Percentiles rank a stretch among this genome's conserved stretches.
phyloP scores from a whole-genome alignment of 345 rosid genomes.

The Erucastrum elatum region DNA sequence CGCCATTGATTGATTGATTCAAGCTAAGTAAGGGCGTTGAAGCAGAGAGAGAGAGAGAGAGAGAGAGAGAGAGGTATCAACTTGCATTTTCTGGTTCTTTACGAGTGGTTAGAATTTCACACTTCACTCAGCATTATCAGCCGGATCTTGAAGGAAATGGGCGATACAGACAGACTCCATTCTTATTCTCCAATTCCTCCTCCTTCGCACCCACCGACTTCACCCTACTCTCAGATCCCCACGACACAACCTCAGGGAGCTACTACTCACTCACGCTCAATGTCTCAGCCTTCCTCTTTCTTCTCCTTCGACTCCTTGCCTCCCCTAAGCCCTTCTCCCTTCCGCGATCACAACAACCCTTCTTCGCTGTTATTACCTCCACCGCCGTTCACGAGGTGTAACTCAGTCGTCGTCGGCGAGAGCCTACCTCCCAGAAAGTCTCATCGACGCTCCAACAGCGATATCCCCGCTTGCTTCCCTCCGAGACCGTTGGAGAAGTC shows the following conservation, averaged over 20 bases:
- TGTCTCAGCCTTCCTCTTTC: slow-evolving; percentile 77
- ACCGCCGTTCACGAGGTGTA: slow-evolving; percentile 56
- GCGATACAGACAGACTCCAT: slow-evolving; percentile 48
- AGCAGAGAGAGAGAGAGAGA: slow-evolving; percentile 14
- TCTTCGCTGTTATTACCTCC: slow-evolving; percentile 54
- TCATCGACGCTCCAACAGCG: slow-evolving; percentile 87
- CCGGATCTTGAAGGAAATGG: slow-evolving; percentile 39
- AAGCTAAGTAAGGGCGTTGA: slow-evolving; percentile 11
- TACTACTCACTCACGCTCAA: slow-evolving; percentile 69
- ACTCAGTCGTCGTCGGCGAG: slow-evolving; percentile 11
- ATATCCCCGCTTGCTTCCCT: slow-evolving; percentile 67
- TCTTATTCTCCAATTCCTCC: too few relatives aligned
- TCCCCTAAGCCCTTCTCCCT: slow-evolving; percentile 75
- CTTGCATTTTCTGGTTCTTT: slow-evolving; percentile 13
- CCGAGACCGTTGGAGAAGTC: slow-evolving; percentile 51
- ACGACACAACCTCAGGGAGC: slow-evolving; percentile 50
- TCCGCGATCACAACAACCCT: slow-evolving; percentile 36
- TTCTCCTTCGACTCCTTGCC: slow-evolving; percentile 82
- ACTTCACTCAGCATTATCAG: slow-evolving; percentile 4
- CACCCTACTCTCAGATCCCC: slow-evolving; percentile 86
- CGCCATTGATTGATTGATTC: slow-evolving; percentile 43
- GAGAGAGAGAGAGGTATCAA: slow-evolving; percentile 23
- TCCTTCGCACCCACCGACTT: slow-evolving; percentile 31
- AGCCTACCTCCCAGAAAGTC: slow-evolving; percentile 66
- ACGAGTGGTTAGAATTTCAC: not conserved